These are phyloP conservation scores for Fraxinus xanthoxyloides DNA, from an alignment of 305 asterid species.

Conservation along the genomic window DNA sequence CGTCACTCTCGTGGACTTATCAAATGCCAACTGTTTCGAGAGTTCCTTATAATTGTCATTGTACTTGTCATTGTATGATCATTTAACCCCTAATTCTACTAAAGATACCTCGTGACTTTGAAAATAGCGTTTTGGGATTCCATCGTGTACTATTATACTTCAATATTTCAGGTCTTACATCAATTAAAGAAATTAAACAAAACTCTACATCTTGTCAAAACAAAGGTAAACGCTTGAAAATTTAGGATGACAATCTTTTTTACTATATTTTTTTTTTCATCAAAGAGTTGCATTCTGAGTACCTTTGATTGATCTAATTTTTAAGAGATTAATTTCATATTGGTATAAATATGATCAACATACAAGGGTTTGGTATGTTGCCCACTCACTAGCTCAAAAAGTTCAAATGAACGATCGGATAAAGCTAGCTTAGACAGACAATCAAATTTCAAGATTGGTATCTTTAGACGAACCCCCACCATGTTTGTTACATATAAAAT, in stretches of 20 bases:
- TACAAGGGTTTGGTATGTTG: too few relatives aligned
- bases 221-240: not conserved
- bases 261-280: too few relatives aligned
- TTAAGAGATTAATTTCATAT: too few relatives aligned
- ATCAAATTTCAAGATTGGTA: not conserved
- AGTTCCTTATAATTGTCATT: not conserved
- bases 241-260: not conserved
- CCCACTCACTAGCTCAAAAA: not conserved
- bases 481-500: too few relatives aligned
- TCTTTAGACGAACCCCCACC: too few relatives aligned
- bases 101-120: not conserved
- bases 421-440: not conserved
- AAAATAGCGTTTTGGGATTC: not conserved
- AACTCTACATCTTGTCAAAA: not conserved
- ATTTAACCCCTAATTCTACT: too few relatives aligned
- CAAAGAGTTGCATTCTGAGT: too few relatives aligned
- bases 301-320: too few relatives aligned
- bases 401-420: too few relatives aligned
- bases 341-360: too few relatives aligned
- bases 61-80: too few relatives aligned
- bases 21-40: not conserved
- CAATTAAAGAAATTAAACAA: not conserved
- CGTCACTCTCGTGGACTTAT: not conserved
- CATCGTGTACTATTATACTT: not conserved
- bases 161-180: not conserved